phyloP scores from a whole-genome alignment of 1,284 basidiomycete genomes.

The Tilletia walkeri region DNA sequence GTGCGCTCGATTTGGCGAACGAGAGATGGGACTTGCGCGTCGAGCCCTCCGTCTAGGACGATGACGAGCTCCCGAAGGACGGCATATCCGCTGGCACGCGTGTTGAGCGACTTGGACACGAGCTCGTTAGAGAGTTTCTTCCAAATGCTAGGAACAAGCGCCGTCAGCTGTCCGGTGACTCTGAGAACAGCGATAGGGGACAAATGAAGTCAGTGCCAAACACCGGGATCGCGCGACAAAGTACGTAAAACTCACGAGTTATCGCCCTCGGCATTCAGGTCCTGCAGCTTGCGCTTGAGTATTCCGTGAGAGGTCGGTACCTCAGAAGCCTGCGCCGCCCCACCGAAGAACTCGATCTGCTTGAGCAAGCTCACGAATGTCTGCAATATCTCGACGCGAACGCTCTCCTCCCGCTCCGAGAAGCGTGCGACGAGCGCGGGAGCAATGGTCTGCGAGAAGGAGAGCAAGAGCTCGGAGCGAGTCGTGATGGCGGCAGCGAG shows the following conservation, averaged over 20 bases:
- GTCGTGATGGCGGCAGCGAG: slow-evolving; percentile 80
- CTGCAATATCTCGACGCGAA: slow-evolving; percentile 87
- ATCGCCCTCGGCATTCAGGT: slow-evolving; percentile 33
- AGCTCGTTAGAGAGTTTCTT: slow-evolving; percentile 84
- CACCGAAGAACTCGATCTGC: slow-evolving; percentile 66
- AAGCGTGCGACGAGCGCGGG: slow-evolving; percentile 86
- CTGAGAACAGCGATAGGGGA: too few relatives aligned
- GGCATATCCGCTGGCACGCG: slow-evolving; percentile 79
- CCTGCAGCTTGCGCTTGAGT: slow-evolving; percentile 55
- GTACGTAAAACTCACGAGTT: slow-evolving; percentile 17
- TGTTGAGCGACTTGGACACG: slow-evolving; percentile 76
- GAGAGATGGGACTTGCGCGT: slow-evolving; percentile 66
- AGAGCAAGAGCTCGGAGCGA: slow-evolving; percentile 75
- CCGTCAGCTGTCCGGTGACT: slow-evolving; percentile 22
- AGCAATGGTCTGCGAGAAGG: slow-evolving; percentile 78
- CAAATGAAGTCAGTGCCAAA: too few relatives aligned
- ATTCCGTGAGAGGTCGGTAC: slow-evolving; percentile 60
- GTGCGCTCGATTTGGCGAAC: slow-evolving; percentile 56
- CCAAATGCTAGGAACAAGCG: slow-evolving; percentile 57
- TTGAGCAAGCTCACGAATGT: slow-evolving; percentile 77
- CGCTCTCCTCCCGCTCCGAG: slow-evolving; percentile 90
- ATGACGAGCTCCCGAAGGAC: slow-evolving; percentile 73
- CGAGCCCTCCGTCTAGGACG: slow-evolving; percentile 79
- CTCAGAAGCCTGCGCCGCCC: slow-evolving; percentile 63
- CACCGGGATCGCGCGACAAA: too few relatives aligned